Conservation (phyloP, 108 stramenopile species). For the Pinguiococcus pyrenoidosus region DNA sequence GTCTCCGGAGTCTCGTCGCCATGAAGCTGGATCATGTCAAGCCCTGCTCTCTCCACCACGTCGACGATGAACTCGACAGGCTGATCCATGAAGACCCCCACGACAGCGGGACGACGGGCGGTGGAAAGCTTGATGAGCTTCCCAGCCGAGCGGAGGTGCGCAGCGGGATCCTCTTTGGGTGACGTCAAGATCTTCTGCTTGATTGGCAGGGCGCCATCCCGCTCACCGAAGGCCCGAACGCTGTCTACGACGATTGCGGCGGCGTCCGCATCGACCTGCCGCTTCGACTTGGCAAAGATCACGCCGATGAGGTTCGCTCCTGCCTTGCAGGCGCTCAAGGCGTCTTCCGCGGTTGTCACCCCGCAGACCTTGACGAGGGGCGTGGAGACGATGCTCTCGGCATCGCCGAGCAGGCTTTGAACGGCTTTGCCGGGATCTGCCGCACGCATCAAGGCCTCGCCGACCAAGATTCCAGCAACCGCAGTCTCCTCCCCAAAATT, state of each 20-base stretch:
- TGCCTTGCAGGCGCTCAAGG: constrained; percentile 63
- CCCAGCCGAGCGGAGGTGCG: not conserved
- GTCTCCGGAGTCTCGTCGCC: constrained; percentile 75
- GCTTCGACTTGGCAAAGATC: constrained; percentile 79
- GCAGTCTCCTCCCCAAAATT: no score
- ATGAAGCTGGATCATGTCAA: constrained; percentile 93
- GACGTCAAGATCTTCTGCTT: not conserved
- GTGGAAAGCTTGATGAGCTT: not conserved
- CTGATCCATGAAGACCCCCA: constrained; percentile 93
- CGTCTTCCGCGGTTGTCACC: constrained; percentile 73
- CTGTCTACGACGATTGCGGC: constrained; percentile 41
- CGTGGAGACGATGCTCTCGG: not conserved
- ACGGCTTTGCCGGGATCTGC: constrained; percentile 66
- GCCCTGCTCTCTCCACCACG: constrained; percentile 60
- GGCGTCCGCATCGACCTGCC: constrained; percentile 48
- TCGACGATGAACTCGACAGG: constrained; percentile 51
- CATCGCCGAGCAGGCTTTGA: constrained; percentile 40
- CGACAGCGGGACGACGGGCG: constrained; percentile 16
- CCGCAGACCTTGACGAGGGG: constrained; percentile 77
- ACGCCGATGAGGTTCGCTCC: constrained; percentile 90
- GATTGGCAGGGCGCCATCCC: constrained; percentile 15
- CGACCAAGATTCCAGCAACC: constrained; percentile 93
- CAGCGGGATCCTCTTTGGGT: not conserved
- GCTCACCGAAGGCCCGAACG: constrained; percentile 75
- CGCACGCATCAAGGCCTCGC: constrained; percentile 92